Conservation (phyloP, 305 asterid genomes). For the Caryopteris hybrid region DNA sequence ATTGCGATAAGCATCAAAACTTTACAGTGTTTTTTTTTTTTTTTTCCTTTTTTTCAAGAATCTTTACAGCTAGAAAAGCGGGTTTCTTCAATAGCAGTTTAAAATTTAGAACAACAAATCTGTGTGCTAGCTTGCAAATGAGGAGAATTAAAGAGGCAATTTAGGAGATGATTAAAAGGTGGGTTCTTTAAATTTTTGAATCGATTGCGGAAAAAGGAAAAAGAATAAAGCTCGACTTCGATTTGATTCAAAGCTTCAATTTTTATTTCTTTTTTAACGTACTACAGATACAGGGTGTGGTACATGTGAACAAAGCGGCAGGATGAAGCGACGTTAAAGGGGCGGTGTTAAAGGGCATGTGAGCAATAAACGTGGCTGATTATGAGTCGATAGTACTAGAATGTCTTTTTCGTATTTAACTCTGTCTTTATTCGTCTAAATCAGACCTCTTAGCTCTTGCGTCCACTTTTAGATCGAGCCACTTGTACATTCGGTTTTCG, state of each 20-base stretch:
- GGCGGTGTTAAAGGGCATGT: constrained; percentile 14
- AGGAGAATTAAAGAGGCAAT: no score
- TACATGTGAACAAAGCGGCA: constrained; percentile 13
- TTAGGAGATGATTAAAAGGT: no score
- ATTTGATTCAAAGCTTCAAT: not conserved
- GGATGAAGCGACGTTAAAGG: constrained; percentile 1
- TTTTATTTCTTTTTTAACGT: not conserved
- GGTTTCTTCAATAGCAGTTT: not conserved
- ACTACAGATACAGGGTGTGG: constrained; percentile 9
- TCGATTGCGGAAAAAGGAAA: not conserved
- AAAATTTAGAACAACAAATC: constrained; percentile 1
- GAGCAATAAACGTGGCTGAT: constrained; percentile 24
- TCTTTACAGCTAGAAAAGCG: constrained; percentile 21
- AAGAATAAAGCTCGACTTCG: not conserved
- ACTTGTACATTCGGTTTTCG: no score
- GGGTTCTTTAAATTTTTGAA: no score
- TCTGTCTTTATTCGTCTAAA: not conserved
- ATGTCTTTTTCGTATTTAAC: constrained; percentile 19
- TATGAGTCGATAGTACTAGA: constrained; percentile 16
- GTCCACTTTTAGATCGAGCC: no score
- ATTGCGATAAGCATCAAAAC: not conserved
- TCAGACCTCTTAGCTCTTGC: no score
- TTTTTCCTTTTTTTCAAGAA: not conserved
- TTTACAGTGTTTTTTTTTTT: not conserved
- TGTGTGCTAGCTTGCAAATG: not conserved